Evolutionary conservation across 805 yeast genomes (phyloP), one percentile per base, ranked within the genome.

Genomic region (Wickerhamomyces subpelliculosus): DNA sequence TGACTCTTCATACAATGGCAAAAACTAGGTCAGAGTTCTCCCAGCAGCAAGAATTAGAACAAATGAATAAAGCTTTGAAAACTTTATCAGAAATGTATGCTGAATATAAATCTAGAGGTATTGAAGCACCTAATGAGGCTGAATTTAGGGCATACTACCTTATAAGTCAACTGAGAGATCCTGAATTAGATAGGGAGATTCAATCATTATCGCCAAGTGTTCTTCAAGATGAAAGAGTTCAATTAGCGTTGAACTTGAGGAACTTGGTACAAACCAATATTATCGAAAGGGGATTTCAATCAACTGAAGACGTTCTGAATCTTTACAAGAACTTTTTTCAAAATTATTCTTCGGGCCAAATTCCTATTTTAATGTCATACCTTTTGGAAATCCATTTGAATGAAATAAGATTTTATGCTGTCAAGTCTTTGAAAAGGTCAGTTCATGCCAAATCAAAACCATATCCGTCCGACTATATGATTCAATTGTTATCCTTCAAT

Each of bases 1-100:
- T 86, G 13, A 80, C 84, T 1, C 61, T 89, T 27, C 97, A 93
- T 60, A 62, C 83, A 1, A 88, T 93, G 96, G 84, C 95, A 0
- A 83, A 80, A 23, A 60, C 73, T 9, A 70, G 66, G 25, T 64
- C 68, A 3, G 95, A 87, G 41, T 89, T 80, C 55, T 88, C 95
- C 8, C 84, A 84, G 48, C 98, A 93, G 57, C 98, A 93, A 60
- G 98, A 93, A 62, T 57, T 90, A 14, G 98, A 93, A 58, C 98
- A 93, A 56, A 73, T 93, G 56, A 88, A 85, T 54, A 93, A 93
- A 52, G 84, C 96, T 0, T 59, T 93, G 34, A 95, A 90, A 52
- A 84, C 97, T 0, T 64, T 93, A 26, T 73, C 84, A 3, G 96
- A 93, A 54, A 84, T 88, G 55, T 93, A 93, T 53, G 76, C 77